A percentile compares a stretch with the other conserved stretches of the same genome.
phyloP scores from a whole-genome alignment of 106 monocot species.

The Acorus calamus region DNA sequence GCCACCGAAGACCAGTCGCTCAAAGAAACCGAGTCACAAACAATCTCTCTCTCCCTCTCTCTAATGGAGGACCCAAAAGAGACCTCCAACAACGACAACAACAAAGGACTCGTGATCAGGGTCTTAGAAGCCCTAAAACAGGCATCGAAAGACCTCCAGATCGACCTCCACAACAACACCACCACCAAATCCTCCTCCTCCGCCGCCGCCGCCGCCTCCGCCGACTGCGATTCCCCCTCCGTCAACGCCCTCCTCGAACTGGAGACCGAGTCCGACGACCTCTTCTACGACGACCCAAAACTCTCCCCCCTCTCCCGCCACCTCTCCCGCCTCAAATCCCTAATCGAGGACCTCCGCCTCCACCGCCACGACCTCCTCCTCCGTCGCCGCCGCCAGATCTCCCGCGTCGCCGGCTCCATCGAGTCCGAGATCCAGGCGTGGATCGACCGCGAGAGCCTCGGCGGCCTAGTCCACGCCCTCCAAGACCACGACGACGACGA shows the following conservation, averaged over 20 bases:
- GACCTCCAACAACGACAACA: no score
- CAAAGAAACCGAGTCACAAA: no score
- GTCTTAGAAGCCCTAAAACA: constrained; percentile 38
- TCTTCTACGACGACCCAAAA: constrained; percentile 37
- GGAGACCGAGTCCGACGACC: constrained; percentile 26
- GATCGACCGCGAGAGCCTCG: constrained; percentile 53
- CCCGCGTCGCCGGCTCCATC: constrained; percentile 48
- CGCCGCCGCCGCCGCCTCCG: no score
- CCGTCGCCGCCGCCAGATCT: constrained; percentile 21
- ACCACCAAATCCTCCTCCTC: neutral
- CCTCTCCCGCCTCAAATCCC: constrained; percentile 30
- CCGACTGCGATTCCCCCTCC: constrained; percentile 22
- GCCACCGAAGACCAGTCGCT: no score
- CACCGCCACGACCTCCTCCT: neutral
- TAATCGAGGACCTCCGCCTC: constrained; percentile 1
- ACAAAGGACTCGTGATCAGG: no score
- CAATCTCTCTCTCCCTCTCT: no score
- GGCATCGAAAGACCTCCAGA: constrained; percentile 39
- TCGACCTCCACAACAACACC: neutral
- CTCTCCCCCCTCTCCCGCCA: constrained; percentile 35
- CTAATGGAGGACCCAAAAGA: no score
- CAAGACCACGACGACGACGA: constrained; percentile 14
- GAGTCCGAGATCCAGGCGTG: constrained; percentile 60
- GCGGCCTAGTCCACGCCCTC: constrained; percentile 28
- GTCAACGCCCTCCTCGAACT: constrained; percentile 52